phyloP scores from a whole-genome alignment of 306 rosid genomes.

The Astragalus membranaceus region DNA sequence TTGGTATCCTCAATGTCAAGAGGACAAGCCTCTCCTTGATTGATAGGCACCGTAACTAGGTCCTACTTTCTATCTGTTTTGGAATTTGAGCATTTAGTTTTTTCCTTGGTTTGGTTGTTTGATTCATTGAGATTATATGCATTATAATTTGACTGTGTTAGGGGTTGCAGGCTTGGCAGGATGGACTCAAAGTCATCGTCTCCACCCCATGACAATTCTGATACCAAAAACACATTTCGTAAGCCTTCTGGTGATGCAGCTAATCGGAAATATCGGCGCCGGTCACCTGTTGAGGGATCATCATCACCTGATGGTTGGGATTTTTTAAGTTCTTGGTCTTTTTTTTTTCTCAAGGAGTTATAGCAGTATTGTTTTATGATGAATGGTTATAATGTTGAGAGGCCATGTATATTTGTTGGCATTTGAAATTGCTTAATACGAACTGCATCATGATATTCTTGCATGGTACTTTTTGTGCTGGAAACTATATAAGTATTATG shows the following conservation, averaged over 20 bases:
- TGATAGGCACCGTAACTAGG: not conserved
- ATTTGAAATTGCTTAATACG: not conserved
- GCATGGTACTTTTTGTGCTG: slow-evolving; percentile 8
- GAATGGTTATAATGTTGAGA: not conserved
- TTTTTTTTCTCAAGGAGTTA: not conserved
- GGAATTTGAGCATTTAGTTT: not conserved
- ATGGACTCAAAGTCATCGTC: slow-evolving; percentile 49
- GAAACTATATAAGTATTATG: not conserved
- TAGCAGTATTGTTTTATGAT: not conserved
- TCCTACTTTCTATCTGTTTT: not conserved
- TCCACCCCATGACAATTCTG: slow-evolving; percentile 25
- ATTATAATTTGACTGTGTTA: not conserved
- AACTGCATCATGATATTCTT: not conserved
- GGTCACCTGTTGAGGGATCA: slow-evolving; percentile 57
- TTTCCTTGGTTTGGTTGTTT: not conserved
- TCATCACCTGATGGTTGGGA: slow-evolving; percentile 68
- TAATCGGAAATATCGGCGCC: slow-evolving; percentile 74
- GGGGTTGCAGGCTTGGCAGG: slow-evolving; percentile 26
- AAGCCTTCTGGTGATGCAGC: slow-evolving; percentile 64
- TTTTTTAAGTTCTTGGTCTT: slow-evolving; percentile 18
- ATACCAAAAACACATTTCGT: slow-evolving; percentile 53
- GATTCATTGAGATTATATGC: slow-evolving; percentile 4
- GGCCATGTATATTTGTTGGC: not conserved
- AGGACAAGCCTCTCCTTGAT: not conserved
- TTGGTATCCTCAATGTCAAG: no score